A percentile compares a stretch with the other conserved stretches of the same genome.
These are phyloP conservation scores for Coniella vitis DNA, from an alignment of 2,329 filamentous ascomycete genomes.

Conservation along the genomic window DNA sequence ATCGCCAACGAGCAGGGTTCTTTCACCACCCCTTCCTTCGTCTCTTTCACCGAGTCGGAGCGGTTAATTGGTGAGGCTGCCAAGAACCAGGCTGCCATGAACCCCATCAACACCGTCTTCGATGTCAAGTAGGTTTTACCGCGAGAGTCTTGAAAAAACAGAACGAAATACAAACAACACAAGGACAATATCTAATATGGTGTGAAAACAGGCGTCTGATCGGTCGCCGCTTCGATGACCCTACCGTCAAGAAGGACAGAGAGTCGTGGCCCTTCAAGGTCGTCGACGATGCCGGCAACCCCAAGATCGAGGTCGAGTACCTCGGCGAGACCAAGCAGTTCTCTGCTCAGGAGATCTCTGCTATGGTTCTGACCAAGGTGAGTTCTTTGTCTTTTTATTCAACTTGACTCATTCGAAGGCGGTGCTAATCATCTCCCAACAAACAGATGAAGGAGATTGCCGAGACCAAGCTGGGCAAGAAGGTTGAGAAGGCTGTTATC, in stretches of 20 bases:
- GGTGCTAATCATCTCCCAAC: conserved; percentile 1
- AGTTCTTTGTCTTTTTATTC: conserved; percentile 19
- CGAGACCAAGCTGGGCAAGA: conserved; percentile 96
- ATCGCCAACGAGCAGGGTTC: conserved; percentile 99
- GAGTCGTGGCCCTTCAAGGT: conserved; percentile 99
- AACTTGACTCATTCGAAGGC: not conserved
- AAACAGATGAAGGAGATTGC: conserved; percentile 97
- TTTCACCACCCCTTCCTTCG: conserved; percentile 98
- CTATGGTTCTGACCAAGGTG: conserved; percentile 98
- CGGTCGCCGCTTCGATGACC: conserved; percentile 89
- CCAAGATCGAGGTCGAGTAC: conserved; percentile 92
- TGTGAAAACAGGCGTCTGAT: conserved; percentile 74
- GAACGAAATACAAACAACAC: not conserved
- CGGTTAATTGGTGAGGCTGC: conserved; percentile 98
- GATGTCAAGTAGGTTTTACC: conserved; percentile 79
- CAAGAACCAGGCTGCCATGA: conserved; percentile 99
- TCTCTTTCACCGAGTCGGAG: conserved; percentile 98
- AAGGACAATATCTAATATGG: conserved; percentile 2
- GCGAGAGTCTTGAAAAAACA: not conserved
- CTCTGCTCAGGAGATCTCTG: conserved; percentile 96
- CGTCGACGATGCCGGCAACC: conserved; percentile 79
- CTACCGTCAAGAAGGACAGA: conserved; percentile 96
- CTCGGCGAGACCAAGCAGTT: conserved; percentile 91
- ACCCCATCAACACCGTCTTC: conserved; percentile 96
- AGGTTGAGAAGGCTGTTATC: conserved; percentile 98